Conservation (phyloP, 306 rosid genomes). For the Psophocarpus tetragonolobus region DNA sequence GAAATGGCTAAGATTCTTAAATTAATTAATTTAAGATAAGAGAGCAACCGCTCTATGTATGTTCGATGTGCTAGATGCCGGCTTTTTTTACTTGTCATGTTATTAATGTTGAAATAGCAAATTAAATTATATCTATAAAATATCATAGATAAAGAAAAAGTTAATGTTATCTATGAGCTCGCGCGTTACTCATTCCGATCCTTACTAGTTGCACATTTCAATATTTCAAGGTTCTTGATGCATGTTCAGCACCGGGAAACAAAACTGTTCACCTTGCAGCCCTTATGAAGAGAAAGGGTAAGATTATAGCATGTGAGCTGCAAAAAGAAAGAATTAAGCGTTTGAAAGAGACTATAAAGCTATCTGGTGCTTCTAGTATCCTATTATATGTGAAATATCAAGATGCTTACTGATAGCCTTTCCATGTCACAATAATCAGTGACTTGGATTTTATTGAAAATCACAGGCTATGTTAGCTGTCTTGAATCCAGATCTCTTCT, state of each 20-base stretch:
- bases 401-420: conserved; percentile 11
- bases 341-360: conserved; percentile 63
- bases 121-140: neutral
- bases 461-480: neutral
- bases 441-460: neutral
- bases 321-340: conserved; percentile 68
- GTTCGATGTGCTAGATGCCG: neutral
- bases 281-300: conserved; percentile 78
- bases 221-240: conserved; percentile 85
- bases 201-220: conserved; percentile 17
- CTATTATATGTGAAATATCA: conserved; percentile 13
- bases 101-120: neutral
- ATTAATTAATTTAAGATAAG: neutral
- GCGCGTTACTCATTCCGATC: neutral
- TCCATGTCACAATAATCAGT: neutral
- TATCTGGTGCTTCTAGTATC: conserved; percentile 94
- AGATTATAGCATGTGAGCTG: conserved; percentile 81
- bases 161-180: neutral
- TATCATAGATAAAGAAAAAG: too few species aligned
- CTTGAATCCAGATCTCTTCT: neutral
- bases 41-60: neutral
- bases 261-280: conserved; percentile 96
- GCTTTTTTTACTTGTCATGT: neutral
- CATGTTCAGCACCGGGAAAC: conserved; percentile 97
- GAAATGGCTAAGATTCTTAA: conserved; percentile 1